Percentiles rank a stretch among this genome's conserved stretches.
phyloP scores from a whole-genome alignment of 345 rosid genomes.

The Populus tremula region DNA sequence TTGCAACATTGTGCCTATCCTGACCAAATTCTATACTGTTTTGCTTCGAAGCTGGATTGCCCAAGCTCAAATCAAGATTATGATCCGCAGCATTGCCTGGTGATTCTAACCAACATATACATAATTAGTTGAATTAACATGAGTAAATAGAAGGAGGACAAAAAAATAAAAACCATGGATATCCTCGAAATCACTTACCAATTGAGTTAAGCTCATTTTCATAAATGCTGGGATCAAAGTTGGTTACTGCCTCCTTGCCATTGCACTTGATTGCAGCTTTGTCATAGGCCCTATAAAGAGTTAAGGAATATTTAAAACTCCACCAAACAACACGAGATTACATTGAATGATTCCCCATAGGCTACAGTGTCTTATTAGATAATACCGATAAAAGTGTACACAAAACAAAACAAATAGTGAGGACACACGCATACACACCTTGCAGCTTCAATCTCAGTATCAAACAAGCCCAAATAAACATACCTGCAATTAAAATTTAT shows the following conservation, averaged over 20 bases:
- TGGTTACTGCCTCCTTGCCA: conserved; percentile 94
- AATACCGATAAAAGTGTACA: background rate
- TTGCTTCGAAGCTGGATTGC: conserved; percentile 47
- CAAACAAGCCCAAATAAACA: conserved; percentile 90
- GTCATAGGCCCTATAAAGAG: conserved; percentile 59
- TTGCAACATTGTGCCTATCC: conserved; percentile 20
- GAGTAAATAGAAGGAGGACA: background rate
- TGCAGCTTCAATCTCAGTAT: conserved; percentile 91
- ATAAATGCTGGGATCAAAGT: conserved; percentile 82
- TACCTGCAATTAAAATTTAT: conserved; percentile 44
- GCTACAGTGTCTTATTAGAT: background rate
- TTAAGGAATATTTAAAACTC: background rate
- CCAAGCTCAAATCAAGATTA: conserved; percentile 82
- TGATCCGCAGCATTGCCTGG: conserved; percentile 51
- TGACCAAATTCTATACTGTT: conserved; percentile 17
- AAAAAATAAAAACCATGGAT: background rate
- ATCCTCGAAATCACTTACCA: conserved; percentile 29
- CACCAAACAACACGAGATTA: background rate
- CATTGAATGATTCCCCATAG: background rate
- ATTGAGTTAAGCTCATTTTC: conserved; percentile 52
- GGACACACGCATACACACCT: conserved; percentile 38
- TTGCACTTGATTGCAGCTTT: conserved; percentile 90
- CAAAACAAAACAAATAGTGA: background rate
- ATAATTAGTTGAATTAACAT: background rate
- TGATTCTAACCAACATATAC: conserved; percentile 30